Percentiles rank a stretch among this genome's conserved stretches.
These are phyloP conservation scores for Blastocrithidia nonstop DNA, from an alignment of 208 protist species.

Conservation along the genomic window DNA sequence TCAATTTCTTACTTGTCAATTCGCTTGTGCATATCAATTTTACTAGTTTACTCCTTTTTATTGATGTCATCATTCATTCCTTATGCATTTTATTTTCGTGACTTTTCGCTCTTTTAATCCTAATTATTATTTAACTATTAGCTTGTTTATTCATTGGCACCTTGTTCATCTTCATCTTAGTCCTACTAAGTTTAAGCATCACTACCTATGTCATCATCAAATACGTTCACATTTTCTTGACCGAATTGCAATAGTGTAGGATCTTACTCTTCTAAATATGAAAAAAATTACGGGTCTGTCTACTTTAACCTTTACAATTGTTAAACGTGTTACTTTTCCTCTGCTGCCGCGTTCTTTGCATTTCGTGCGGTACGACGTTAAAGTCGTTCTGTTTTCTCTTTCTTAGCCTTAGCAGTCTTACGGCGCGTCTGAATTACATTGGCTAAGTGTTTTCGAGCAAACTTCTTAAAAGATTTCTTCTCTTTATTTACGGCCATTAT, in stretches of 20 bases:
- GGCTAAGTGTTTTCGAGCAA: slow-evolving; percentile 82
- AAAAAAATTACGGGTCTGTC: slow-evolving; percentile 81
- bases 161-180: slow-evolving; percentile 36
- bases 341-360: slow-evolving; percentile 33
- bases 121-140: slow-evolving; percentile 10
- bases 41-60: neutral
- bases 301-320: slow-evolving; percentile 81
- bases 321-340: slow-evolving; percentile 79
- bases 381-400: slow-evolving; percentile 76
- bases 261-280: slow-evolving; percentile 82
- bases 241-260: slow-evolving; percentile 77
- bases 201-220: slow-evolving; percentile 33
- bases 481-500: slow-evolving; percentile 56
- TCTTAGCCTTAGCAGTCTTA: slow-evolving; percentile 73
- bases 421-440: slow-evolving; percentile 77
- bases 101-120: slow-evolving; percentile 11
- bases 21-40: slow-evolving; percentile 11
- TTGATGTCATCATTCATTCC: neutral
- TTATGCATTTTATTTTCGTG: slow-evolving; percentile 9
- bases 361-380: slow-evolving; percentile 62
- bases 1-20: slow-evolving; percentile 41
- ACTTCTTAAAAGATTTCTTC: slow-evolving; percentile 88
- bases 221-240: slow-evolving; percentile 55
- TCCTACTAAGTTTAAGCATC: slow-evolving; percentile 53
- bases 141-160: too few species aligned